These are phyloP conservation scores for Penicillium lagena DNA, from an alignment of 495 filamentous ascomycete species.

Conservation along the genomic window DNA sequence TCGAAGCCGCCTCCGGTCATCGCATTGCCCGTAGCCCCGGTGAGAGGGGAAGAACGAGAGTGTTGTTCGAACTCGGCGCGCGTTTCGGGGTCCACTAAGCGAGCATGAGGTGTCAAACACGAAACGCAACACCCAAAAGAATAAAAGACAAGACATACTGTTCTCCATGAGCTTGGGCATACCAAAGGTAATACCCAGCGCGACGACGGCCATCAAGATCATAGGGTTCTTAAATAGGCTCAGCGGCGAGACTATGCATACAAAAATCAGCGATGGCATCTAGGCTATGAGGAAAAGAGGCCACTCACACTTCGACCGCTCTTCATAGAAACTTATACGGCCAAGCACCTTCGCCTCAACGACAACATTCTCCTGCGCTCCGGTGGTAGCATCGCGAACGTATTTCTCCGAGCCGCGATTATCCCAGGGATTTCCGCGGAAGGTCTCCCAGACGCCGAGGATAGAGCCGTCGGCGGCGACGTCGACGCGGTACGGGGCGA, in stretches of 20 bases:
- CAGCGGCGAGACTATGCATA: constrained; percentile 46
- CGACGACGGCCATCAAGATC: constrained; percentile 82
- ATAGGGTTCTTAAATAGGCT: constrained; percentile 86
- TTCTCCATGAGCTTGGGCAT: constrained; percentile 94
- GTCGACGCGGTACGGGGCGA: constrained; percentile 72
- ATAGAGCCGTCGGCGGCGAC: constrained; percentile 44
- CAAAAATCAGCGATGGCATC: constrained; percentile 2
- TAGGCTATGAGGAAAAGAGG: background rate
- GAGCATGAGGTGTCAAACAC: background rate
- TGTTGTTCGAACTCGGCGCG: constrained; percentile 86
- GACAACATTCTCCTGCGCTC: constrained; percentile 19
- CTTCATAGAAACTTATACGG: constrained; percentile 65
- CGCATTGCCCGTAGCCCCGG: constrained; percentile 33
- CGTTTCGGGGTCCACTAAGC: constrained; percentile 87
- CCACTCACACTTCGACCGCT: constrained; percentile 65
- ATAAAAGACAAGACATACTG: constrained; percentile 53
- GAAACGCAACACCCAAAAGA: background rate
- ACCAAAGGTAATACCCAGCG: constrained; percentile 73
- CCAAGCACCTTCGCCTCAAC: constrained; percentile 58
- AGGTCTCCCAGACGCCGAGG: constrained; percentile 72
- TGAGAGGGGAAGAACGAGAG: constrained; percentile 67
- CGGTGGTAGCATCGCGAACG: constrained; percentile 13
- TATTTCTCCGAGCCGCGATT: constrained; percentile 65
- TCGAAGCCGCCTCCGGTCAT: constrained; percentile 58
- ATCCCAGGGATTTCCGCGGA: constrained; percentile 78